phyloP scores from a whole-genome alignment of 768 basidiomycete species.

The Podaxis sp. region DNA sequence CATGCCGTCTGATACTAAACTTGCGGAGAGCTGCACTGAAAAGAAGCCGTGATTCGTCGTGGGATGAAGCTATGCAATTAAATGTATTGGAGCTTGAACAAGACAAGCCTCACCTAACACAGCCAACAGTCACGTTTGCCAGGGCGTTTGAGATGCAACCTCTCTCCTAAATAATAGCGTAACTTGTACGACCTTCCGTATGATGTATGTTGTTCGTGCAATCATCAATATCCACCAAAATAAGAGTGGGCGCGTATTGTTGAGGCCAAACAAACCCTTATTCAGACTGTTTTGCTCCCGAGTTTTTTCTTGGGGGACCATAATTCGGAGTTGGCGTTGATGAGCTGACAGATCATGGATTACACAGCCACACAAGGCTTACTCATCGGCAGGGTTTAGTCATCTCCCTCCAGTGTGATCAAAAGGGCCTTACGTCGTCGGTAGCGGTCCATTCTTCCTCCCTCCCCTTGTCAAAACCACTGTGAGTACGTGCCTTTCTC shows the following conservation, averaged over 20 bases:
- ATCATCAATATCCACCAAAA: no score
- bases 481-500: constrained; percentile 19
- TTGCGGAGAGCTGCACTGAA: not conserved
- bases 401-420: not conserved
- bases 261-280: no score
- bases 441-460: not conserved
- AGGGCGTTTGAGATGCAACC: not conserved
- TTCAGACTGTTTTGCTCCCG: no score
- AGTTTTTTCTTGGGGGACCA: no score
- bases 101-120: not conserved
- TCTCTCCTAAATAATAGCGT: not conserved
- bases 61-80: not conserved
- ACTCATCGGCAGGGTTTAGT: constrained; percentile 6
- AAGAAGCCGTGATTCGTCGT: not conserved
- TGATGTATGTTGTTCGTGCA: no score
- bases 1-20: not conserved
- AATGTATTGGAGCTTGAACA: not conserved
- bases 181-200: no score
- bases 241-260: no score
- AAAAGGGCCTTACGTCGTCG: constrained; percentile 3
- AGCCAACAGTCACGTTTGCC: not conserved
- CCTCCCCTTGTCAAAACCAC: constrained; percentile 12
- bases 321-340: not conserved
- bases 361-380: constrained; percentile 8
- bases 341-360: not conserved